Evolutionary conservation across 768 basidiomycete species (phyloP).

Genomic region (Rhodocollybia butyracea): DNA sequence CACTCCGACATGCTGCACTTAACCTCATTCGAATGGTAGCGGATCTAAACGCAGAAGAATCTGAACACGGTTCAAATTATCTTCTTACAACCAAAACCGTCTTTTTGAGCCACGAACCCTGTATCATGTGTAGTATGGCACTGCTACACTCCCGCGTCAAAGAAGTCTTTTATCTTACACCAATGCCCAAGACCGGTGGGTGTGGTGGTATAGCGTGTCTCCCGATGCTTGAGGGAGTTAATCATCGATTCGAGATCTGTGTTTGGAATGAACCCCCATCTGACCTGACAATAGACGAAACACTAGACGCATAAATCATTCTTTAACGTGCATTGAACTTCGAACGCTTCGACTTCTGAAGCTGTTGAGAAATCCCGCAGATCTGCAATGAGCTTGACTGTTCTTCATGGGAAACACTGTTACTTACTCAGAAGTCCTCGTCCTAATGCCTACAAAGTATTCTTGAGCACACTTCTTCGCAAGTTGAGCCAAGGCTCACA

Average conservation of each 20-base stretch:
- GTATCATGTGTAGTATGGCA: conserved; percentile 98
- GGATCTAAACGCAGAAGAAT: conserved; percentile 25
- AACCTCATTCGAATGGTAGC: conserved; percentile 71
- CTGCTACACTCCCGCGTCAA: conserved; percentile 92
- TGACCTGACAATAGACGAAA: conserved; percentile 13
- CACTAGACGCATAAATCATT: conserved; percentile 33
- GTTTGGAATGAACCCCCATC: conserved; percentile 45
- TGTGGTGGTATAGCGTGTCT: conserved; percentile 77
- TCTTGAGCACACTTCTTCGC: too few species aligned
- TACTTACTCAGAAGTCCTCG: too few species aligned
- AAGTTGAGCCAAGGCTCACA: too few species aligned
- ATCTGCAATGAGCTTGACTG: too few species aligned
- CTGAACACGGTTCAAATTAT: conserved; percentile 67
- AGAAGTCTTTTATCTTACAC: conserved; percentile 71
- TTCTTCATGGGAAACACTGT: too few species aligned
- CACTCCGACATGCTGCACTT: conserved; percentile 82
- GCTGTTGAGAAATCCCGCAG: too few species aligned
- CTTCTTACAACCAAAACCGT: conserved; percentile 81
- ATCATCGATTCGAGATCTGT: conserved; percentile 80
- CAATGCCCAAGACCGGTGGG: conserved; percentile 80
- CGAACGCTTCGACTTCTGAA: neutral
- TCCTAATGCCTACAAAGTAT: too few species aligned
- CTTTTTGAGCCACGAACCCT: conserved; percentile 95
- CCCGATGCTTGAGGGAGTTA: conserved; percentile 79
- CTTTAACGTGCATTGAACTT: neutral